Conservation (phyloP, 306 rosid species). For the Cucumis sativus region Cucumber_9930_V3 NC_026655.2:2279001-2279500, state of each 20-base stretch:
- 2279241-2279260: background rate
- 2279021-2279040: conserved; percentile 1
- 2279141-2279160: conserved; percentile 98
- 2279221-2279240: background rate
- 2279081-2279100: conserved; percentile 3
- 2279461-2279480: background rate
- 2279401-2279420: background rate
- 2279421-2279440: background rate
- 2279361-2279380: background rate
- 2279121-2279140: conserved; percentile 93
- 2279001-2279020: conserved; percentile 98
- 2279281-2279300: background rate
- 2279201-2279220: conserved; percentile 43
- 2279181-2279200: conserved; percentile 85
- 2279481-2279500: background rate
- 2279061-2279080: background rate
- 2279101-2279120: background rate
- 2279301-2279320: background rate
- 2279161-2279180: conserved; percentile 83
- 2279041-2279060: background rate
- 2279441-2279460: background rate
- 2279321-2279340: too few species aligned
- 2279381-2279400: background rate
- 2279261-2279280: background rate
- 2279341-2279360: background rate